Conservation (phyloP, 768 basidiomycete genomes). For the Termitomyces eurrhizus region DNA sequence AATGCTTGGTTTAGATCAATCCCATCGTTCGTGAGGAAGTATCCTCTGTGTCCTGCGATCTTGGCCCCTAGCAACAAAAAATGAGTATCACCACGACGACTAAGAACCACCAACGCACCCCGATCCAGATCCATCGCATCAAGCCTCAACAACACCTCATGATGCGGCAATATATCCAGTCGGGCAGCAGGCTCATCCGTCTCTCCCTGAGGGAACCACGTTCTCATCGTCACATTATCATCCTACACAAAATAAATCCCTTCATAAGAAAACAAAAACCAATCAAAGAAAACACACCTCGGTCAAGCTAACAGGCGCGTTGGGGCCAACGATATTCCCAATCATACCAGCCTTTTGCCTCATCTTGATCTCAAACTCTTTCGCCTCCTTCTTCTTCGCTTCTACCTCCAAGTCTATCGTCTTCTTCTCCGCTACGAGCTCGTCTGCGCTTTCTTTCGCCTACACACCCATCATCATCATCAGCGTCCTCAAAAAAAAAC, state of each 20-base stretch:
- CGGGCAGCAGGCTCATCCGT: conserved; percentile 68
- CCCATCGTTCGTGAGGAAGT: conserved; percentile 93
- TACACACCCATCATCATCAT: conserved; percentile 23
- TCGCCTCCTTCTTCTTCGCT: conserved; percentile 69
- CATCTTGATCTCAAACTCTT: conserved; percentile 76
- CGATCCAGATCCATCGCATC: conserved; percentile 98
- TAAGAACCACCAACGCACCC: conserved; percentile 41
- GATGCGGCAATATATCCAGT: conserved; percentile 88
- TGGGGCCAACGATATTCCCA: conserved; percentile 90
- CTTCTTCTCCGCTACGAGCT: conserved; percentile 80
- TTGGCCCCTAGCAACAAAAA: conserved; percentile 61
- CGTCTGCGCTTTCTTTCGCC: conserved; percentile 91
- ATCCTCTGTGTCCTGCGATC: conserved; percentile 92
- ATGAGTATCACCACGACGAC: not conserved
- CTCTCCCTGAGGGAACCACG: conserved; percentile 83
- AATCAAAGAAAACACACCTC: conserved; percentile 51
- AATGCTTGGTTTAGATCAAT: conserved; percentile 97
- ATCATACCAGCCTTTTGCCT: conserved; percentile 74
- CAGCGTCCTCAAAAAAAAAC: not conserved
- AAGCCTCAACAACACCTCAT: conserved; percentile 89
- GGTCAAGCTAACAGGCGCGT: conserved; percentile 79
- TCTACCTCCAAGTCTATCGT: conserved; percentile 80
- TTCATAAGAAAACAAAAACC: not conserved
- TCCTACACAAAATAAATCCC: conserved; percentile 48
- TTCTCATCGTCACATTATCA: conserved; percentile 78